Conservation (phyloP, 2,329 filamentous ascomycete species). For the Geoglossum cookeanum region DNA sequence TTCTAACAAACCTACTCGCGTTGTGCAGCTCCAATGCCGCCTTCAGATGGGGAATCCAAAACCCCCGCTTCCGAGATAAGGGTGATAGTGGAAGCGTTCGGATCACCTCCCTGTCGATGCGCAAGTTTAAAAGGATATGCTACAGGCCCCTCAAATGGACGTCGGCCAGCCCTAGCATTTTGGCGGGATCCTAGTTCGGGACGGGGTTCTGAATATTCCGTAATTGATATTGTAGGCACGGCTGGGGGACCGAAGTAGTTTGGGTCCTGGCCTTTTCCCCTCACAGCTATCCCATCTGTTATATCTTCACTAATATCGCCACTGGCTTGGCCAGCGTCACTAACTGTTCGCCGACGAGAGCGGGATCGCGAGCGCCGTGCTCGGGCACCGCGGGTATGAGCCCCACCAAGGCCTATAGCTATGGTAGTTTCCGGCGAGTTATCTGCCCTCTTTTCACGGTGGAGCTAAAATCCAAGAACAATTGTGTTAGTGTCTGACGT, state of each 20-base stretch:
- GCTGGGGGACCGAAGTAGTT: not conserved
- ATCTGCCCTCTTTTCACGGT: not conserved
- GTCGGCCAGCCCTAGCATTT: not conserved
- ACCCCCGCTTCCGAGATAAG: not conserved
- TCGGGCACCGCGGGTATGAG: not conserved
- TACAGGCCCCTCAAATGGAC: not conserved
- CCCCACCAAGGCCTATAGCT: not conserved
- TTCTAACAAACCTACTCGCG: too few species aligned
- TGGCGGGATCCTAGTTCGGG: not conserved
- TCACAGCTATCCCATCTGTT: not conserved
- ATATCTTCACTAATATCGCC: not conserved
- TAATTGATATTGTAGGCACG: not conserved
- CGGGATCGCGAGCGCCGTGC: not conserved
- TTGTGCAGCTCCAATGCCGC: too few species aligned
- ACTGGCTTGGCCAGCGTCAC: not conserved
- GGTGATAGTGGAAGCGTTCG: not conserved
- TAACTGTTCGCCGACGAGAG: not conserved
- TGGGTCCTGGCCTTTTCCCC: not conserved
- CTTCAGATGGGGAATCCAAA: not conserved
- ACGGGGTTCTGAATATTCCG: not conserved
- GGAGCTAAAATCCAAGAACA: not conserved
- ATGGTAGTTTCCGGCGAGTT: not conserved
- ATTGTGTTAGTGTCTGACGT: not conserved
- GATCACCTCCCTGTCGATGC: not conserved
- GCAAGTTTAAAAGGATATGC: not conserved